Conservation (phyloP, 2,329 filamentous ascomycete genomes). For the Cladophialophora exuberans region DNA sequence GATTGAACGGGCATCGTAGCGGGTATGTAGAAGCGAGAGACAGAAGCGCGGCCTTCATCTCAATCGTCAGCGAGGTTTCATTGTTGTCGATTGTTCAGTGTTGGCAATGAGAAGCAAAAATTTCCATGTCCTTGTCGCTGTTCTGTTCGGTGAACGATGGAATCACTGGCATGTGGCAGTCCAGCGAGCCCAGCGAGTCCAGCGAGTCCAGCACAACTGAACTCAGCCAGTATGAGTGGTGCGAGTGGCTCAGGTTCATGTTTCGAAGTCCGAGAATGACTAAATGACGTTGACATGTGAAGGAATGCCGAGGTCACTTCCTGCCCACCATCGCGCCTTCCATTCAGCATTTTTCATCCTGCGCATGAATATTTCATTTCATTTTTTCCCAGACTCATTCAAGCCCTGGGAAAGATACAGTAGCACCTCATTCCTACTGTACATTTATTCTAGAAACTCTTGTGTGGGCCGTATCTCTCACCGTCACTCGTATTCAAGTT, state of each 20-base stretch:
- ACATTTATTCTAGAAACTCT: too few species aligned
- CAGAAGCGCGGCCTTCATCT: slow-evolving; percentile 10
- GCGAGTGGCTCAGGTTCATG: neutral
- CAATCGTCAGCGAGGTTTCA: neutral
- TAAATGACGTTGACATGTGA: neutral
- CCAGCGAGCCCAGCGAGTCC: neutral
- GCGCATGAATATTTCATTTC: too few species aligned
- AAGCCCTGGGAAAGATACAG: too few species aligned
- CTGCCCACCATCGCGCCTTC: neutral
- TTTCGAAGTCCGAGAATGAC: neutral
- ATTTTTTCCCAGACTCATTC: too few species aligned
- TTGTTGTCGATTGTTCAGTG: neutral
- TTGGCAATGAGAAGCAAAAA: too few species aligned
- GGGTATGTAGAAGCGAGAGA: neutral
- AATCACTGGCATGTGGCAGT: too few species aligned
- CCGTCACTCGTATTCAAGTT: too few species aligned
- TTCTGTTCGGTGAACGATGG: too few species aligned
- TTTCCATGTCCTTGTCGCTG: too few species aligned
- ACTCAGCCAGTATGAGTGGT: slow-evolving; percentile 3
- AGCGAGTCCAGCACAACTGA: too few species aligned
- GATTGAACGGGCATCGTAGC: slow-evolving; percentile 83
- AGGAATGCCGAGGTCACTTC: slow-evolving; percentile 2
- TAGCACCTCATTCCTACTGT: too few species aligned
- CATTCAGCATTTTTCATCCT: neutral
- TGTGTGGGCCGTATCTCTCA: too few species aligned